These are phyloP conservation scores for Symbiodinium natans DNA, from an alignment of 73 alveolate species.

Conservation along the genomic window DNA sequence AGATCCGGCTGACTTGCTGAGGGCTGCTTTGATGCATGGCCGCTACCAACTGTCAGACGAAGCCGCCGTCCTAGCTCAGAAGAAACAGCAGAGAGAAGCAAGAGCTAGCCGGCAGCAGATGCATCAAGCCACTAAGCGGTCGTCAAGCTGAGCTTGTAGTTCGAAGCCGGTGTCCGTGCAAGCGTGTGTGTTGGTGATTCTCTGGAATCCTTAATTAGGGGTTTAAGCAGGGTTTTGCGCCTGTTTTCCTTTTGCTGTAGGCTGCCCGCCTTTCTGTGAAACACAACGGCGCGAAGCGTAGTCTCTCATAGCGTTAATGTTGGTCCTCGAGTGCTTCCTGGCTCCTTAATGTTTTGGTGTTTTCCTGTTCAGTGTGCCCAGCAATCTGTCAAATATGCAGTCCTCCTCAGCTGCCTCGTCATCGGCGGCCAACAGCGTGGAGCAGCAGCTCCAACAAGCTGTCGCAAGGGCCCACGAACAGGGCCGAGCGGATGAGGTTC, in stretches of 20 bases:
- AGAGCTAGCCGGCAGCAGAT: background rate
- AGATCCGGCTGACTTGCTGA: slow-evolving; percentile 24
- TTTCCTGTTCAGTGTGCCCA: too few species aligned
- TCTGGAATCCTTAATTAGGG: background rate
- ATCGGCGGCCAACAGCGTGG: background rate
- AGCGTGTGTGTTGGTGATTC: too few species aligned
- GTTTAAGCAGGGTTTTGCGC: too few species aligned
- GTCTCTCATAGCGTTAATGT: too few species aligned
- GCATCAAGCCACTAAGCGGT: background rate
- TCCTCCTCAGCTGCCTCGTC: background rate
- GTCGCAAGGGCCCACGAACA: background rate
- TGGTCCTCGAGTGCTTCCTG: too few species aligned
- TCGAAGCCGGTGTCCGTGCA: too few species aligned
- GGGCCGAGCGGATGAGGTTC: background rate
- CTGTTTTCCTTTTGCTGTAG: too few species aligned
- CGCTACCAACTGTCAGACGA: background rate
- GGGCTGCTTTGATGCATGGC: background rate
- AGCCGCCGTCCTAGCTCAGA: slow-evolving; percentile 2
- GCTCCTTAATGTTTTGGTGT: too few species aligned
- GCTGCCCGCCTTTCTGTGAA: too few species aligned
- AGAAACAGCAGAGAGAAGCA: background rate
- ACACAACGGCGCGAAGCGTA: too few species aligned
- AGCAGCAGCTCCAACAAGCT: background rate
- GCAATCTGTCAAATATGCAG: too few species aligned
- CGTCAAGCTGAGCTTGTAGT: too few species aligned